These are phyloP conservation scores for Haberlea rhodopensis DNA, from an alignment of 257 asterid genomes.

Conservation along the genomic window DNA sequence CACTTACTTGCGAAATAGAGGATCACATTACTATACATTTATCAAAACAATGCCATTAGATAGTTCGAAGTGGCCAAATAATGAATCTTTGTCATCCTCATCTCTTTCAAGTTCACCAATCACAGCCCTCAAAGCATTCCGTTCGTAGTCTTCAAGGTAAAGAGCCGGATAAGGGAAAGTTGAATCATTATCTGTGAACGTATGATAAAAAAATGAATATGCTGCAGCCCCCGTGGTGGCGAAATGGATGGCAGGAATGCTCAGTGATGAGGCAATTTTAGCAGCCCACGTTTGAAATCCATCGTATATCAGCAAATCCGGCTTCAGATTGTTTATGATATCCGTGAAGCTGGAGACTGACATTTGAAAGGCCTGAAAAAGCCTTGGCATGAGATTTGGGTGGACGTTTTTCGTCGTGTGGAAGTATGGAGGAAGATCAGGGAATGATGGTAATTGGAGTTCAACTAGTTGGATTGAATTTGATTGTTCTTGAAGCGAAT, in stretches of 20 bases:
- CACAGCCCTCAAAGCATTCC: background rate
- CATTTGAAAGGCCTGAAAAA: background rate
- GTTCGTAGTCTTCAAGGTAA: background rate
- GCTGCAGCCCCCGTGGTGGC: background rate
- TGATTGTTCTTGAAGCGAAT: background rate
- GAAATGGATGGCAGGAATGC: background rate
- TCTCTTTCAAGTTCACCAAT: background rate
- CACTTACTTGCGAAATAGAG: too few relatives aligned
- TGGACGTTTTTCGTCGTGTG: constrained; percentile 19
- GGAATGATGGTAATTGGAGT: constrained; percentile 17
- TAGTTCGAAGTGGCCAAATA: background rate
- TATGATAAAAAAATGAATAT: background rate
- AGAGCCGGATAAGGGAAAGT: background rate
- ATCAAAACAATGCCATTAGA: background rate
- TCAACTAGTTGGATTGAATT: constrained; percentile 13
- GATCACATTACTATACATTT: too few relatives aligned
- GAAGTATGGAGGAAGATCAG: constrained; percentile 10
- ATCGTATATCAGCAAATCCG: background rate
- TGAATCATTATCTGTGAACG: background rate
- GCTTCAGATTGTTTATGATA: background rate
- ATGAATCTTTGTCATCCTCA: background rate
- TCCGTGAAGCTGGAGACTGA: background rate
- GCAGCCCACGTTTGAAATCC: background rate
- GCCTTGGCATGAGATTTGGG: background rate
- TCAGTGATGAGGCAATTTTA: background rate